A percentile compares a stretch with the other conserved stretches of the same genome.
Evolutionary conservation across 2,329 filamentous ascomycete species (phyloP).

Genomic region (Aspergillus nomiae): DNA sequence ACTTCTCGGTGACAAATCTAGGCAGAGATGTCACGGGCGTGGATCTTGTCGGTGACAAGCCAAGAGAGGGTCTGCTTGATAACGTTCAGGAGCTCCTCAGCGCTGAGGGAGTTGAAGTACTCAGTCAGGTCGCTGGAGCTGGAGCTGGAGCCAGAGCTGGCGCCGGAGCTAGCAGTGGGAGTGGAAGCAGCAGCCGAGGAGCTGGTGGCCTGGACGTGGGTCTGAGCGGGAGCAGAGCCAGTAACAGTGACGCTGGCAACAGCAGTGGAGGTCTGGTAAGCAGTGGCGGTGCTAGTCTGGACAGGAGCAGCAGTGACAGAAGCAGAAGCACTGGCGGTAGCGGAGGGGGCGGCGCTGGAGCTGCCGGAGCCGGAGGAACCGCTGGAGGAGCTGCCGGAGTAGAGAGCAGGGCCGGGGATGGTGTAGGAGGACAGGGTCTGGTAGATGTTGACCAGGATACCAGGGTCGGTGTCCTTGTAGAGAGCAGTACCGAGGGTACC

Average conservation of each 20-base stretch:
- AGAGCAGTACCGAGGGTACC: conserved; percentile 57
- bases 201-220: conserved; percentile 22
- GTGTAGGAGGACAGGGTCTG: conserved; percentile 47
- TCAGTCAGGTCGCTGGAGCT: conserved; percentile 20
- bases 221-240: conserved; percentile 24
- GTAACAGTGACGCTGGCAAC: conserved; percentile 26
- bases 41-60: conserved; percentile 35
- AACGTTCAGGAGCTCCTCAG: conserved; percentile 32
- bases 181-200: conserved; percentile 5
- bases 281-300: conserved; percentile 24
- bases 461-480: conserved; percentile 60
- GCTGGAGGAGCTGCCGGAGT: conserved; percentile 27
- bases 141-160: conserved; percentile 13
- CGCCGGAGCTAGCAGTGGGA: conserved; percentile 12
- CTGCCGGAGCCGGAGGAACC: conserved; percentile 19
- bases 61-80: conserved; percentile 34
- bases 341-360: conserved; percentile 15
- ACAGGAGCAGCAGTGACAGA: conserved; percentile 19
- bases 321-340: conserved; percentile 15
- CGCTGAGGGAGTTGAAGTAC: conserved; percentile 35
- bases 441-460: conserved; percentile 65
- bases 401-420: conserved; percentile 54
- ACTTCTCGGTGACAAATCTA: conserved; percentile 18
- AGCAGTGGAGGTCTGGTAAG: conserved; percentile 25
- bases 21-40: conserved; percentile 31